Evolutionary conservation across 2,329 filamentous ascomycete species (phyloP), one percentile per base, ranked within the genome.

Genomic region (Cercospora sesami): DNA sequence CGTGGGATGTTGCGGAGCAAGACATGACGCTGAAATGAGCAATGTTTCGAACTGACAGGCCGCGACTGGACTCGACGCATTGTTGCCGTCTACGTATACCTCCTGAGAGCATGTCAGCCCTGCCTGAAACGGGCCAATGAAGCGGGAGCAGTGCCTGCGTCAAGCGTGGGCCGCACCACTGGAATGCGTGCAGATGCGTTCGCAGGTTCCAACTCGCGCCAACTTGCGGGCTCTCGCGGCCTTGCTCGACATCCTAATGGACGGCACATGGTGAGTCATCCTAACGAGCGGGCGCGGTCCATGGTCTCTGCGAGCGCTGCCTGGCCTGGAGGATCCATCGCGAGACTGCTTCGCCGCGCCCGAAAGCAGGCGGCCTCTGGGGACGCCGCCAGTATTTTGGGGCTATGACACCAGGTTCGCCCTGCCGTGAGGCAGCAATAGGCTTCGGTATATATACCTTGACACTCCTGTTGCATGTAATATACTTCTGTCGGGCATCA

Each of bases 111-210:
- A 59, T 36, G 55, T 36, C 55, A 59, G 55, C 55, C 55, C 55
- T 59, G 55, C 55, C 55, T 59, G 55, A 64, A 57, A 64, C 62
- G 39, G 55, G 63, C 63, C 63, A 64, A 64, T 64, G 63, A 57
- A 28, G 53, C 28, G 31, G 21, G 16, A 42, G 26, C 8, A 53
- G 63, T 51, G 42, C 63, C 63, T 65, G 63, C 53, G 63, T 59
- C 55, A 65, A 65, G 63, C 63, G 53, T 59, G 31, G 21, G 26
- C 63, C 63, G 57, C 51, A 59, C 55, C 53, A 60, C 53, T 60
- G 63, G 55, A 48, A 59, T 60, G 63, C 36, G 33, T 36, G 63
- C 53, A 59, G 36, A 59, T 59, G 33, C 33, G 62, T 65, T 65
- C 63, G 63, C 63, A 65, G 63, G 53, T 42, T 28, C 33, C 33